Percentiles rank a stretch among this genome's conserved stretches.
Conservation (phyloP, 2,329 filamentous ascomycete species). For the Thermoascus crustaceus region DNA sequence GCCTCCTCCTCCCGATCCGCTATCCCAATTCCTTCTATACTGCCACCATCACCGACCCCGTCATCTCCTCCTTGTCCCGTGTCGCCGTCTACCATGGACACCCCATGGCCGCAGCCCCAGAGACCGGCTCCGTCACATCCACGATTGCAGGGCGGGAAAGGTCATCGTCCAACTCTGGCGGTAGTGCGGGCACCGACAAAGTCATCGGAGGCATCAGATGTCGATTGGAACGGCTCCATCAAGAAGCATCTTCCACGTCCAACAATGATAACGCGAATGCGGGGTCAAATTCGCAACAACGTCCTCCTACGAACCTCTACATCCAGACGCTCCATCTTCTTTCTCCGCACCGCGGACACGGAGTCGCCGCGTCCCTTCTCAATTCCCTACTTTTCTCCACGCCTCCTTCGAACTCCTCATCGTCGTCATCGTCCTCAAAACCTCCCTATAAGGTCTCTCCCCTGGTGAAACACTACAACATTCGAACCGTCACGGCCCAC, state of each 20-base stretch:
- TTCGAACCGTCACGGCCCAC: constrained; percentile 50
- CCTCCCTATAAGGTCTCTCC: constrained; percentile 20
- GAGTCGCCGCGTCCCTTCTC: constrained; percentile 50
- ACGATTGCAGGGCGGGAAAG: constrained; percentile 2
- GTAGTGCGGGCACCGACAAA: constrained; percentile 29
- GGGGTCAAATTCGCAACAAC: too few species aligned
- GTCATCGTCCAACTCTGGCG: constrained; percentile 8
- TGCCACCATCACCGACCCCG: constrained; percentile 48
- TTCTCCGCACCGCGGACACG: constrained; percentile 50
- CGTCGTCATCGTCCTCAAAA: constrained; percentile 6
- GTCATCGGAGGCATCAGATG: constrained; percentile 44
- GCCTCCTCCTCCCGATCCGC: constrained; percentile 51
- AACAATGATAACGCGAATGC: too few species aligned
- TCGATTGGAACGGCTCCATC: constrained; percentile 33
- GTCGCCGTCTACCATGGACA: constrained; percentile 51
- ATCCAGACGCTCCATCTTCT: constrained; percentile 54
- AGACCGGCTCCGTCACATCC: constrained; percentile 6
- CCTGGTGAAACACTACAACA: constrained; percentile 42
- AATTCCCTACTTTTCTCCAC: constrained; percentile 29
- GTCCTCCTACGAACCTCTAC: constrained; percentile 48
- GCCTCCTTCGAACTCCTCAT: constrained; percentile 1
- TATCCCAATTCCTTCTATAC: constrained; percentile 56
- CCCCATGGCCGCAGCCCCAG: constrained; percentile 22
- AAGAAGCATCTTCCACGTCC: too few species aligned
- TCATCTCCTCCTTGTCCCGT: constrained; percentile 48